These are phyloP conservation scores for Aspergillus texensis DNA, from an alignment of 2,329 filamentous ascomycete genomes.

Conservation along the genomic window DNA sequence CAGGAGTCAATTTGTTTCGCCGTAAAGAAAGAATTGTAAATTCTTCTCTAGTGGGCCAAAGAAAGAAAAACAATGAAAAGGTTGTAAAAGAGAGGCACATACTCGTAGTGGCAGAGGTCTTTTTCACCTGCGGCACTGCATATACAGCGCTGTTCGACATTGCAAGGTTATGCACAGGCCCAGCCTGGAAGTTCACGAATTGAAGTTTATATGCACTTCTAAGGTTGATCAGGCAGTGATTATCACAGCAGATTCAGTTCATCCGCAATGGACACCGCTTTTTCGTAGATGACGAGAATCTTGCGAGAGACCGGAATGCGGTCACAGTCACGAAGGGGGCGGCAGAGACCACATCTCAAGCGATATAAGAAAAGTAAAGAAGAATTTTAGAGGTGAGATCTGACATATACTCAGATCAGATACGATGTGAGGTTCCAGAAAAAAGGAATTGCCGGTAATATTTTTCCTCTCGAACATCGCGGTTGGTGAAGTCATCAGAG, in stretches of 20 bases:
- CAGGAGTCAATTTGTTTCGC: background rate
- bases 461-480: conserved; percentile 13
- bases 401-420: background rate
- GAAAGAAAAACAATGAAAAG: background rate
- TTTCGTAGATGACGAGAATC: background rate
- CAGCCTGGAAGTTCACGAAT: conserved; percentile 6
- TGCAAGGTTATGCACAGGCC: conserved; percentile 12
- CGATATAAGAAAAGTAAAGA: background rate
- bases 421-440: background rate
- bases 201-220: background rate
- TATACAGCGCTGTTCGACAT: conserved; percentile 38
- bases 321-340: conserved; percentile 11
- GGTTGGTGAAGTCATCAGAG: conserved; percentile 25
- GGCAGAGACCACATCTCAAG: conserved; percentile 12
- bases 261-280: conserved; percentile 6
- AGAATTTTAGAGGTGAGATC: background rate
- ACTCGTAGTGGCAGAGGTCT: conserved; percentile 32
- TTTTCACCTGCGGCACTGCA: conserved; percentile 32
- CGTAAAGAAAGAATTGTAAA: background rate
- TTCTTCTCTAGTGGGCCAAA: background rate
- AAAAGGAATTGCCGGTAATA: background rate
- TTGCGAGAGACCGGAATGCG: conserved; percentile 12
- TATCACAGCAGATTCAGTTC: conserved; percentile 2
- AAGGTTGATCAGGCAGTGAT: background rate
- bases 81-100: conserved; percentile 15